Conservation (phyloP, 2,329 filamentous ascomycete species). For the Pleomassaria siparia region DNA sequence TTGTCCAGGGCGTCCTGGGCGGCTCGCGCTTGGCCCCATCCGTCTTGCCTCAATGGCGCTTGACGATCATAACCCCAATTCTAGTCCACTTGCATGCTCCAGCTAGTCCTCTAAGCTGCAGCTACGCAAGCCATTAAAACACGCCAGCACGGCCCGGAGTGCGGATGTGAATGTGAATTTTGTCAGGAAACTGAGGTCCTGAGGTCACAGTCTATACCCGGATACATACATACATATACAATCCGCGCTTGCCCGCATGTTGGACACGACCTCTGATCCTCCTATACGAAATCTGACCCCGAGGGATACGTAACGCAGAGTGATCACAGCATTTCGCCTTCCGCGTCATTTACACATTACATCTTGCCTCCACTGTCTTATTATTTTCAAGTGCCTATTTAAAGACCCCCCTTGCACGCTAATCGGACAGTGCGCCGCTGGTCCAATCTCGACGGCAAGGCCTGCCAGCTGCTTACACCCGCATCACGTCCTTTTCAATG, state of each 20-base stretch:
- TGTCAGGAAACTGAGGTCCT: conserved; percentile 23
- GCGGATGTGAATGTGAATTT: conserved; percentile 5
- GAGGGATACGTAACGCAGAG: conserved; percentile 26
- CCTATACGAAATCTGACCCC: conserved; percentile 10
- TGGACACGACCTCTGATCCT: conserved; percentile 9
- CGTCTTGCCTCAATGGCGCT: conserved; percentile 1
- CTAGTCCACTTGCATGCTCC: conserved; percentile 9
- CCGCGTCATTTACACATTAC: conserved; percentile 12
- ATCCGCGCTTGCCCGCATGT: conserved; percentile 23
- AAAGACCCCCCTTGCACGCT: conserved; percentile 21
- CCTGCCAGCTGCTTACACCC: conserved; percentile 19
- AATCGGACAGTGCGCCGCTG: conserved; percentile 11
- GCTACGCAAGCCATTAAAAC: conserved; percentile 25
- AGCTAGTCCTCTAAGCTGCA: conserved; percentile 13
- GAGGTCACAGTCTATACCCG: conserved; percentile 20
- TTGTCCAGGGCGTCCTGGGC: no score
- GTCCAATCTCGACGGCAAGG: conserved; percentile 15
- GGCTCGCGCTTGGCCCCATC: conserved; percentile 5
- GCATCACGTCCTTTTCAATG: conserved; percentile 17
- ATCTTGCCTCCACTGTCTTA: conserved; percentile 16
- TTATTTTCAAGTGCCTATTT: conserved; percentile 14
- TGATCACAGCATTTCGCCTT: conserved; percentile 11
- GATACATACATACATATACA: conserved; percentile 27
- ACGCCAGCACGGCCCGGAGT: conserved; percentile 25
- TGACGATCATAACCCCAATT: conserved; percentile 10